Evolutionary conservation across 805 yeast species (phyloP).

Genomic region (Saccharomycopsis fibuligera): DNA sequence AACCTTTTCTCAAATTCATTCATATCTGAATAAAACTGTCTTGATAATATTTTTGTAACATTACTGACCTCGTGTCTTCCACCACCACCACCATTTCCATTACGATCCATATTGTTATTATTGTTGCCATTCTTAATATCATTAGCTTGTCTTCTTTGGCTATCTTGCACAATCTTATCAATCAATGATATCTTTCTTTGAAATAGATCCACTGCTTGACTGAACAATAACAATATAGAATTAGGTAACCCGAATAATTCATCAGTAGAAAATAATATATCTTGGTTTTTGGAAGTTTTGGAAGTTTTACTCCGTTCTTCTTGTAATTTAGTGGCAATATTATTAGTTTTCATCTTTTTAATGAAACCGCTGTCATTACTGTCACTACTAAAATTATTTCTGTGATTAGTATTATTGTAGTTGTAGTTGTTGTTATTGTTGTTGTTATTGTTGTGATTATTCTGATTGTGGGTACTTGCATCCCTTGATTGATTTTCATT

Average conservation of each 20-base stretch:
- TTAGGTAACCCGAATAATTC: conserved; percentile 82
- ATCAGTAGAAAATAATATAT: conserved; percentile 67
- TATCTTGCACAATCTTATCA: background rate
- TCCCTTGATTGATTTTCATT: too few relatives aligned
- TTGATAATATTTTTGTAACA: too few relatives aligned
- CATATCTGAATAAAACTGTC: background rate
- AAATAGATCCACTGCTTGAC: conserved; percentile 62
- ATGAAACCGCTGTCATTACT: too few relatives aligned
- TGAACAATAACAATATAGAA: conserved; percentile 64
- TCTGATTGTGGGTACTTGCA: too few relatives aligned
- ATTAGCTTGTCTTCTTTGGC: background rate
- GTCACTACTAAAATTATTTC: too few relatives aligned
- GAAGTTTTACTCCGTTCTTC: conserved; percentile 49
- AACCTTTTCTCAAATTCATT: conserved; percentile 43
- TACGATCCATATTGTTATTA: too few relatives aligned
- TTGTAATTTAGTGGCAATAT: conserved; percentile 29
- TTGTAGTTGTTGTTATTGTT: too few relatives aligned
- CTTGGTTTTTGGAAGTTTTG: too few relatives aligned
- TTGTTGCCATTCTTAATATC: background rate
- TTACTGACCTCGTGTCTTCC: too few relatives aligned
- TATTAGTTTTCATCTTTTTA: conserved; percentile 4
- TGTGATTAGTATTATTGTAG: too few relatives aligned
- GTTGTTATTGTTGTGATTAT: too few relatives aligned
- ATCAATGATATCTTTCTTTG: conserved; percentile 45
- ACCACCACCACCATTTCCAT: too few relatives aligned